These are phyloP conservation scores for Ceriops tagal DNA, from an alignment of 345 rosid genomes.

Conservation along the genomic window DNA sequence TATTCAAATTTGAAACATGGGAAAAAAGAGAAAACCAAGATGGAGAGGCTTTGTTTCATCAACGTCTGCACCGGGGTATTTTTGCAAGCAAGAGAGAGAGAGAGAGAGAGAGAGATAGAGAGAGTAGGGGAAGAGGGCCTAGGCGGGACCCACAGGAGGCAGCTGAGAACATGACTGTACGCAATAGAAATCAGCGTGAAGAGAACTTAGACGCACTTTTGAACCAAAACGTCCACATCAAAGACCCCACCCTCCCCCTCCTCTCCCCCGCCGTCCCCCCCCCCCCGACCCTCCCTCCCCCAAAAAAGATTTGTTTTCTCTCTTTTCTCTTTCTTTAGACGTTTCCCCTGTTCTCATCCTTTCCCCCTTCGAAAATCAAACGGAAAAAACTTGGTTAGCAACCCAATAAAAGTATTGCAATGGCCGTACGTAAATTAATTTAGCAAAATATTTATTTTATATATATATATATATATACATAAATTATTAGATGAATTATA, in stretches of 20 bases:
- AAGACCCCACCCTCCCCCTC: background rate
- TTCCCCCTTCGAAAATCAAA: background rate
- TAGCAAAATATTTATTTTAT: no score
- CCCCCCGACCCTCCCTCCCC: slow-evolving; percentile 5
- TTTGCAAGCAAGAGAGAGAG: background rate
- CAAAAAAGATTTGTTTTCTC: slow-evolving; percentile 26
- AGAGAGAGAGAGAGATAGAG: slow-evolving; percentile 12
- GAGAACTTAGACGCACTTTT: slow-evolving; percentile 64
- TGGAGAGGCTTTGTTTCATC: background rate
- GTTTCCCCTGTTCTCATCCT: background rate
- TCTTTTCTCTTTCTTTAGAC: slow-evolving; percentile 3
- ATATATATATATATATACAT: no score
- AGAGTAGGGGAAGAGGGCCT: slow-evolving; percentile 31
- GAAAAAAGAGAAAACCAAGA: background rate
- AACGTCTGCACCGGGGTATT: slow-evolving; percentile 46
- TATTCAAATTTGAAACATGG: slow-evolving; percentile 1
- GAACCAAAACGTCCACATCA: slow-evolving; percentile 44
- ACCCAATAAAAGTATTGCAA: background rate
- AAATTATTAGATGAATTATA: no score
- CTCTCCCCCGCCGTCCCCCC: no score
- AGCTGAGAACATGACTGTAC: no score
- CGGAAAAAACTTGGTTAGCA: background rate
- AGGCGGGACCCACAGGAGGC: background rate
- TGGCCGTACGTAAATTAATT: no score
- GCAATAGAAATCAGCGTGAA: slow-evolving; percentile 22